Percentiles rank a stretch among this genome's conserved stretches.
phyloP scores from a whole-genome alignment of 2,329 filamentous ascomycete species.

The Metarhizium rileyi region DNA sequence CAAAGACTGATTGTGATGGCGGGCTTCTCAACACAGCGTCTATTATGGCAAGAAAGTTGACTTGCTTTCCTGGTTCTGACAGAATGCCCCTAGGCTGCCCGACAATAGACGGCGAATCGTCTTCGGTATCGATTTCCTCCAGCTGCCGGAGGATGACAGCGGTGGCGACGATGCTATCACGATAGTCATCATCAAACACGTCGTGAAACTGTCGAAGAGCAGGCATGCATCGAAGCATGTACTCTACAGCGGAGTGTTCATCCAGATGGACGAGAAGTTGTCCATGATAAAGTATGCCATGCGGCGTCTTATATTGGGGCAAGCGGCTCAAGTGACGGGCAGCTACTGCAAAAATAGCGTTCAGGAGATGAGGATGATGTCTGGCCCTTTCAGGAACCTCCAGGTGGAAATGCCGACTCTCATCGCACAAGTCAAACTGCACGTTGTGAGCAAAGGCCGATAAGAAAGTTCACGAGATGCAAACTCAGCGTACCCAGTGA shows the following conservation, averaged over 20 bases:
- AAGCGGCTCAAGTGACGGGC: constrained; percentile 28
- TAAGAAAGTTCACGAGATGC: background rate
- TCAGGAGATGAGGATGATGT: constrained; percentile 26
- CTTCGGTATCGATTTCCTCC: constrained; percentile 31
- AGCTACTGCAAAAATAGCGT: constrained; percentile 30
- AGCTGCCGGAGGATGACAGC: constrained; percentile 30
- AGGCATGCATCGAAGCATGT: constrained; percentile 30
- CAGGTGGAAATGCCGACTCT: constrained; percentile 29
- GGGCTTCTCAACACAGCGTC: constrained; percentile 28
- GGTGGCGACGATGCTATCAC: constrained; percentile 30
- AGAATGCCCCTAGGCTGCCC: background rate
- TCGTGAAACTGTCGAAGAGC: constrained; percentile 27
- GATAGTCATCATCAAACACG: constrained; percentile 26
- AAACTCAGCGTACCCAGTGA: constrained; percentile 22
- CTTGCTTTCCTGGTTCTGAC: constrained; percentile 11
- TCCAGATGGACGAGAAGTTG: constrained; percentile 25
- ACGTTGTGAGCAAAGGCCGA: constrained; percentile 6
- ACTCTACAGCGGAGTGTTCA: constrained; percentile 29
- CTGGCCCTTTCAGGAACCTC: constrained; percentile 25
- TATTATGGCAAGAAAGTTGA: constrained; percentile 31
- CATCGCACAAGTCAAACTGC: constrained; percentile 31
- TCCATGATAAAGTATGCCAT: constrained; percentile 27
- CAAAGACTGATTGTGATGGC: constrained; percentile 26
- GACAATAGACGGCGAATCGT: constrained; percentile 12
- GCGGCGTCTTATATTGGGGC: constrained; percentile 26